phyloP scores from a whole-genome alignment of 2,329 filamentous ascomycete genomes.

The Phialophora tarda region DNA sequence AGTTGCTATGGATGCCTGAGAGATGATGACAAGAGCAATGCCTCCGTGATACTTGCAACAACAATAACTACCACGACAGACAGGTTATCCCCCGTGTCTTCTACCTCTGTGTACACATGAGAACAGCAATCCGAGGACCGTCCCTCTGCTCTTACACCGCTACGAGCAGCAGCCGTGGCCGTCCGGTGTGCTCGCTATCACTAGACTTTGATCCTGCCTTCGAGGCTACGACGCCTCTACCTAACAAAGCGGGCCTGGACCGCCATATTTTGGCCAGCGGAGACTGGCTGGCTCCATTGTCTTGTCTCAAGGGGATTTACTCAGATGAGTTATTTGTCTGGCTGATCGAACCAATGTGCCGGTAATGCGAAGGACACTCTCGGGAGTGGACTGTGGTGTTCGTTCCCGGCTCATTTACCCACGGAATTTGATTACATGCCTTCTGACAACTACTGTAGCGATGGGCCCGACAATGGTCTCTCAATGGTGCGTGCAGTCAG shows the following conservation, averaged over 20 bases:
- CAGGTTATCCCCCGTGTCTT: background rate
- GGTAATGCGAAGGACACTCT: background rate
- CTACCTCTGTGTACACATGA: background rate
- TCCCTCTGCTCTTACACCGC: background rate
- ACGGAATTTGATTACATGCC: slow-evolving; percentile 1
- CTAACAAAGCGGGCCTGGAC: background rate
- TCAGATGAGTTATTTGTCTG: background rate
- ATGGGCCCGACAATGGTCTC: background rate
- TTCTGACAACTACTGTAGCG: too few relatives aligned
- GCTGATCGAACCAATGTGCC: background rate
- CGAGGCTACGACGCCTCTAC: too few relatives aligned
- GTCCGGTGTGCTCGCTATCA: background rate
- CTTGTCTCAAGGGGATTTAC: background rate
- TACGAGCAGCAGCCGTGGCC: background rate
- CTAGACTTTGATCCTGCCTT: background rate
- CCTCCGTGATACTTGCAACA: background rate
- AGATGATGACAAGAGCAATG: background rate
- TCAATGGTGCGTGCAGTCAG: background rate
- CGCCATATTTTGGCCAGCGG: background rate
- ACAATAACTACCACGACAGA: background rate
- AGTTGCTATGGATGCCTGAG: background rate
- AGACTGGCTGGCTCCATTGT: background rate
- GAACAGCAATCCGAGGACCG: background rate
- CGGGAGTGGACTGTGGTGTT: background rate
- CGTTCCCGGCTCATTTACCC: background rate